A percentile compares a stretch with the other conserved stretches of the same genome.
phyloP scores from a whole-genome alignment of 495 filamentous ascomycete species.

The Hypoxylon lenormandii region DNA sequence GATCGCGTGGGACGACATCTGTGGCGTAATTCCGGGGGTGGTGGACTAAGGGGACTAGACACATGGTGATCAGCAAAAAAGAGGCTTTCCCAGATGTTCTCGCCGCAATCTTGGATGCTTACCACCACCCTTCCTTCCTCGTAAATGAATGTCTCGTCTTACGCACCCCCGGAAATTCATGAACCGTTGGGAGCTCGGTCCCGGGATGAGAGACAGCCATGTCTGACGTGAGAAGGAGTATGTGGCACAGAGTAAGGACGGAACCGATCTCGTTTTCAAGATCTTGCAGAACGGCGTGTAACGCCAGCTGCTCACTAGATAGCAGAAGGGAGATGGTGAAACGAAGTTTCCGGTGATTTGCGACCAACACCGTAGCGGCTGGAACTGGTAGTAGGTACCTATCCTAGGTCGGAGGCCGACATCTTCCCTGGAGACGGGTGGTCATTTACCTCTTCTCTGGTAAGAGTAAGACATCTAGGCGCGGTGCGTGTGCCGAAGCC shows the following conservation, averaged over 20 bases:
- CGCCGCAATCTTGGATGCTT: too few species aligned
- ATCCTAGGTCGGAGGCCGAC: background rate
- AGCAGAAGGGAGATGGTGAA: background rate
- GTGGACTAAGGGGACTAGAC: too few species aligned
- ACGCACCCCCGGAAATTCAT: conserved; percentile 16
- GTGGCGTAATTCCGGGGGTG: too few species aligned
- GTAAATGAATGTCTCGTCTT: conserved; percentile 4
- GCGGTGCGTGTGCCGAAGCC: background rate
- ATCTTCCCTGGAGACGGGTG: background rate
- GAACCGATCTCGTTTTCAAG: conserved; percentile 29
- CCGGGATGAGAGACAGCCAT: conserved; percentile 35
- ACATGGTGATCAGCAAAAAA: too few species aligned
- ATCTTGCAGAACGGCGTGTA: conserved; percentile 27
- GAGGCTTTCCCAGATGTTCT: too few species aligned
- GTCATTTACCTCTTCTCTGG: too few species aligned
- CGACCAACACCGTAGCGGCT: background rate
- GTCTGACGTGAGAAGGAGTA: conserved; percentile 6
- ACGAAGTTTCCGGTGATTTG: background rate
- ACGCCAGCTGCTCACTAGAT: background rate
- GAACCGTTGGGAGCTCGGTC: conserved; percentile 40
- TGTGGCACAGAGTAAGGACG: conserved; percentile 5
- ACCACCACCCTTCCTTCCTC: background rate
- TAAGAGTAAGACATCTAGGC: too few species aligned
- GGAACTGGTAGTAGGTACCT: background rate
- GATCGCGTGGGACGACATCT: too few species aligned